phyloP scores from a whole-genome alignment of 2,329 filamentous ascomycete genomes.

The Raffaelea ambrosiae region DNA sequence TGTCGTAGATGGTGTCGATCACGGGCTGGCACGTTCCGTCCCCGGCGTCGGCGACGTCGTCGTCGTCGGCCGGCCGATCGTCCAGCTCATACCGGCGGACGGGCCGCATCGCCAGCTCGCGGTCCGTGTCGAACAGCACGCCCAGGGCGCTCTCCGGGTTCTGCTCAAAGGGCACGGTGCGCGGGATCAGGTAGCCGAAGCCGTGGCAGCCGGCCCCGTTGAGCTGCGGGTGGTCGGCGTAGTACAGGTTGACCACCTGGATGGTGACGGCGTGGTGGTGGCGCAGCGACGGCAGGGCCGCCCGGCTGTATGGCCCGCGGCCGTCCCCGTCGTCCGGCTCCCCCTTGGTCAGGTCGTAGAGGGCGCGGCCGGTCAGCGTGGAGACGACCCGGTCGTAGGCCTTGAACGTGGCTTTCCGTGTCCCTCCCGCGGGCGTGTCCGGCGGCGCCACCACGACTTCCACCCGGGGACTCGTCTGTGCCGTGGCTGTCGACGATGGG shows the following conservation, averaged over 20 bases:
- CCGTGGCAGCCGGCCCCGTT: constrained; percentile 53
- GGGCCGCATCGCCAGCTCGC: constrained; percentile 21
- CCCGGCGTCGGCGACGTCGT: neutral
- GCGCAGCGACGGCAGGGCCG: constrained; percentile 39
- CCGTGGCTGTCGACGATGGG: neutral
- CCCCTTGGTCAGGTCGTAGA: constrained; percentile 23
- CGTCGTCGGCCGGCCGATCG: neutral
- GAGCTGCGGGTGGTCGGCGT: constrained; percentile 48
- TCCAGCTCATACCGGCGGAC: neutral
- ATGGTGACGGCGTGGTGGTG: constrained; percentile 64
- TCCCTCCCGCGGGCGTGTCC: too few relatives aligned
- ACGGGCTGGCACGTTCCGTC: neutral
- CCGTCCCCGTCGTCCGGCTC: too few relatives aligned
- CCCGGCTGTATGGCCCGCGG: too few relatives aligned
- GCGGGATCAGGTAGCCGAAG: constrained; percentile 88
- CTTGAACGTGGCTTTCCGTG: neutral
- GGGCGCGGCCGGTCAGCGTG: constrained; percentile 44
- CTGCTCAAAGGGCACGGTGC: constrained; percentile 31
- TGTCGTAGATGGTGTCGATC: too few relatives aligned
- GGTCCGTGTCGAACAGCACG: constrained; percentile 82
- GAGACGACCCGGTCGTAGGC: constrained; percentile 54
- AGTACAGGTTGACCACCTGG: constrained; percentile 90
- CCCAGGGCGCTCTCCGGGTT: constrained; percentile 49
- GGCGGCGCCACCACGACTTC: too few relatives aligned
- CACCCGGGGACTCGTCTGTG: too few relatives aligned